Conservation (phyloP, 805 yeast genomes). For the Helenozyma rhizophorensis region DNA sequence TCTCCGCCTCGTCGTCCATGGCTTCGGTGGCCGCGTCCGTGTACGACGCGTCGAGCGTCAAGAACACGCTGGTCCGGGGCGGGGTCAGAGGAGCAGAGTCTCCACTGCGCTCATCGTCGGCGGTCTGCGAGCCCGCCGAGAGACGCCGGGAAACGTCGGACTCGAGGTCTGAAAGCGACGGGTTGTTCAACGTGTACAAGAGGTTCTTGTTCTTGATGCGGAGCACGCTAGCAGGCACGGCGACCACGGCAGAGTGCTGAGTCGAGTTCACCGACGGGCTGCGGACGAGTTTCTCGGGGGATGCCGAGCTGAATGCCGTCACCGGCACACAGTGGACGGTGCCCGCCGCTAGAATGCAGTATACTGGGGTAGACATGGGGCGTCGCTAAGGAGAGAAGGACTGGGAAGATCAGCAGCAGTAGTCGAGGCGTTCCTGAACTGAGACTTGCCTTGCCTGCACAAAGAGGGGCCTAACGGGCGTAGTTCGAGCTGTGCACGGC, state of each 20-base stretch:
- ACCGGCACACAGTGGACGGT: conserved; percentile 24
- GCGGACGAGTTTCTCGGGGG: conserved; percentile 10
- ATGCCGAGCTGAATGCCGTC: conserved; percentile 12
- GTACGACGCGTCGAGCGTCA: no score
- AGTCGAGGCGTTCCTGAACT: no score
- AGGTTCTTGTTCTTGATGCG: conserved; percentile 22
- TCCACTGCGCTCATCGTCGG: conserved; percentile 8
- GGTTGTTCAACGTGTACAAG: conserved; percentile 33
- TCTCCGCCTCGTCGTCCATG: not conserved
- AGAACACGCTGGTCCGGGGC: no score
- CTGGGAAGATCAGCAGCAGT: not conserved
- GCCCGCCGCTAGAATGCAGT: conserved; percentile 23
- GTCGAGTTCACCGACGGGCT: conserved; percentile 7
- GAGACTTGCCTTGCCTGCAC: no score
- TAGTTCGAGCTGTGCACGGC: no score
- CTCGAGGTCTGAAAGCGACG: conserved; percentile 34
- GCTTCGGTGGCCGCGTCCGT: no score
- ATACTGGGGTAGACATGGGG: conserved; percentile 18
- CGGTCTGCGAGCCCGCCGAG: conserved; percentile 9
- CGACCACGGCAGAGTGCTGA: conserved; percentile 1
- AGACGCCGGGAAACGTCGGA: conserved; percentile 12
- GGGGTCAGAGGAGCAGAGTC: no score
- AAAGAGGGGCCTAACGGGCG: no score
- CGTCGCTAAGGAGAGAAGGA: not conserved
- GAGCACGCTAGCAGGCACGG: conserved; percentile 5